phyloP scores from a whole-genome alignment of 768 basidiomycete species.

The Macrolepiota dolichaula region DNA sequence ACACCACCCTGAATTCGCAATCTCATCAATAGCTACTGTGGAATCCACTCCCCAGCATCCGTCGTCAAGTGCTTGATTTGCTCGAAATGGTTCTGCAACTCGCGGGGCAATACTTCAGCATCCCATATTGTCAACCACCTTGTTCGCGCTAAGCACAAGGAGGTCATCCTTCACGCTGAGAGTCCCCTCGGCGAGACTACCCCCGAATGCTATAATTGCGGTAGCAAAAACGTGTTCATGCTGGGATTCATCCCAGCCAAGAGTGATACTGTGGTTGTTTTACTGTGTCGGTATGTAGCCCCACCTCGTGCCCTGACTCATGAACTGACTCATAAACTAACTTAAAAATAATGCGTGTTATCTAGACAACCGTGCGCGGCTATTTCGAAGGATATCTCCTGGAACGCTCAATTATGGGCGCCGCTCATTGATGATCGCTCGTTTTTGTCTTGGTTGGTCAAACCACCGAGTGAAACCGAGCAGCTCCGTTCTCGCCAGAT shows the following conservation, averaged over 20 bases:
- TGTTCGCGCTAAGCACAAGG: conserved; percentile 98
- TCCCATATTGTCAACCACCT: conserved; percentile 99
- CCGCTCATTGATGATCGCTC: conserved; percentile 98
- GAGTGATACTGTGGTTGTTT: conserved; percentile 96
- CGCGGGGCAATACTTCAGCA: conserved; percentile 94
- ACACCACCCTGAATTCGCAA: conserved; percentile 12
- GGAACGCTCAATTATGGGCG: conserved; percentile 98
- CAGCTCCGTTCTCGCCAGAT: conserved; percentile 96
- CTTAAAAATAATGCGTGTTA: conserved; percentile 4
- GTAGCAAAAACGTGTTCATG: conserved; percentile 99
- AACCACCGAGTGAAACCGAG: conserved; percentile 94
- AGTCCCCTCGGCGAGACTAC: conserved; percentile 95
- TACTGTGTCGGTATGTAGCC: conserved; percentile 82
- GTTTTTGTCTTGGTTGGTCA: conserved; percentile 99
- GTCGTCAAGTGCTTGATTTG: conserved; percentile 95
- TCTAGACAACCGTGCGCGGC: conserved; percentile 95
- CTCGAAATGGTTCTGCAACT: conserved; percentile 98
- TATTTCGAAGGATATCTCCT: conserved; percentile 95
- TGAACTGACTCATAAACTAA: conserved; percentile 5
- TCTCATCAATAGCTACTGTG: conserved; percentile 74
- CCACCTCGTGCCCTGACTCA: conserved; percentile 4
- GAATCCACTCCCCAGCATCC: conserved; percentile 94
- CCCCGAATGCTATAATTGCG: conserved; percentile 99
- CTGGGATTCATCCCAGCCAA: conserved; percentile 99
- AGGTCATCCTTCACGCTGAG: conserved; percentile 94